Base-by-base conservation (phyloP, 176 grass and related monocot species). In the Zea mays region DNA sequence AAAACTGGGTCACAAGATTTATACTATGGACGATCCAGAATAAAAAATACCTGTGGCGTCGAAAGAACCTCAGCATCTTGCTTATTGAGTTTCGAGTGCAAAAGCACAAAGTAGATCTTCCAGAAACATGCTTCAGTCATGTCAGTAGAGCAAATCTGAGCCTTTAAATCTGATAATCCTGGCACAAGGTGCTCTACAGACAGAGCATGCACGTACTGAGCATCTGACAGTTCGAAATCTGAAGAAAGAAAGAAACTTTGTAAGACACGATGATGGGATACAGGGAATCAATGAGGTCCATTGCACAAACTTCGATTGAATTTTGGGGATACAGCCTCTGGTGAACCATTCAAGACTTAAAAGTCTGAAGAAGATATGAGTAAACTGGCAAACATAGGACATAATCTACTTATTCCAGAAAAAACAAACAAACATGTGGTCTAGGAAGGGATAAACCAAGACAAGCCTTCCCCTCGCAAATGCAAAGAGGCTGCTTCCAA, bases 51-150 rank as follows among this genome's bases (percentile, higher is more conserved):
- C 79, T 88, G 85, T 84, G 83, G 88, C 0, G 88, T 90, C 62
- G 88, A 90, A 59, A 94, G 69, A 86, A 91, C 80, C 67, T 91
- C 86, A 62, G 77, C 83, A 73, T 94, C 92, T 75, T 86, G 69
- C 19, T 71, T 86, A 50, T 42, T 86, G 27, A 94, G 92, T 72
- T 88, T 91, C 33, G 88, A 94, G 67, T 91, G 86, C 77, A 94
- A 54, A 75, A 94, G 88, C 37, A 94, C 92, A 75, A 94, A 94
- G 79, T 94, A 94, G 15, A 91, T 94, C 83, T 94, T 94, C 92
- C 92, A 94, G 63, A 94, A 94, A 59, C 80, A 90, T 51, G 73
- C 80, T 82, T 94, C 92, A 76, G 76, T 88, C 92, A 94, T 94
- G 72, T 90, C 88, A 73, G 76, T 84, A 61, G 92, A 88, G 64